phyloP scores from a whole-genome alignment of 2,329 filamentous ascomycete species.

The Phoma herbarum region DNA sequence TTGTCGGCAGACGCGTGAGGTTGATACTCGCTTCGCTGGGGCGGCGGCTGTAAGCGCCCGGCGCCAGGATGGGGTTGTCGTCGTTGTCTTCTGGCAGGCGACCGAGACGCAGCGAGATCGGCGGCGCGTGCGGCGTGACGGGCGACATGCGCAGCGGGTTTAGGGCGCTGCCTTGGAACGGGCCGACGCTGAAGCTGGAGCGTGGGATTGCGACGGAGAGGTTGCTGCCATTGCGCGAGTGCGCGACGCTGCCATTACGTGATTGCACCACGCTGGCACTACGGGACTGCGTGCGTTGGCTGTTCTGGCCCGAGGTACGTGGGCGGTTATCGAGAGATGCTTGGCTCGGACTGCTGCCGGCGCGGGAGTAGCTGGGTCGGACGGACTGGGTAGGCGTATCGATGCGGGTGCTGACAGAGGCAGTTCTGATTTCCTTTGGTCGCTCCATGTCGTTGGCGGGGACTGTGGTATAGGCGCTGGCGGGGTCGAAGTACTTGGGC shows the following conservation, averaged over 20 bases:
- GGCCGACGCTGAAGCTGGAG: not conserved
- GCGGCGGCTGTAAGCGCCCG: conserved; percentile 16
- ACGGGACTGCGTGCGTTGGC: conserved; percentile 23
- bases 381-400: conserved; percentile 13
- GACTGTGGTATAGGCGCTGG: conserved; percentile 25
- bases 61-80: conserved; percentile 16
- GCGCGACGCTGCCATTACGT: conserved; percentile 3
- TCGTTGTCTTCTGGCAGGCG: conserved; percentile 13
- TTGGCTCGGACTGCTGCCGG: conserved; percentile 15
- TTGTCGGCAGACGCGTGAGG: conserved; percentile 9
- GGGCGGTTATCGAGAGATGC: conserved; percentile 14
- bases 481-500: conserved; percentile 47
- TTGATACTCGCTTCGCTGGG: conserved; percentile 18
- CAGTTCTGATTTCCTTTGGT: conserved; percentile 24
- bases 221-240: conserved; percentile 2
- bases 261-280: conserved; percentile 7
- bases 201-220: conserved; percentile 7
- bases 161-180: conserved; percentile 22
- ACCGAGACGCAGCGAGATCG: conserved; percentile 22
- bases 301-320: conserved; percentile 4
- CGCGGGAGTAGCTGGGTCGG: conserved; percentile 19
- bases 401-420: conserved; percentile 22
- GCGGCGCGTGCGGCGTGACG: conserved; percentile 25
- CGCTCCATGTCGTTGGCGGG: conserved; percentile 35
- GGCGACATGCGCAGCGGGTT: conserved; percentile 35